A percentile compares a stretch with the other conserved stretches of the same genome.
Conservation (phyloP, 2,329 filamentous ascomycete genomes). For the Pseudogymnoascus sp. region DNA sequence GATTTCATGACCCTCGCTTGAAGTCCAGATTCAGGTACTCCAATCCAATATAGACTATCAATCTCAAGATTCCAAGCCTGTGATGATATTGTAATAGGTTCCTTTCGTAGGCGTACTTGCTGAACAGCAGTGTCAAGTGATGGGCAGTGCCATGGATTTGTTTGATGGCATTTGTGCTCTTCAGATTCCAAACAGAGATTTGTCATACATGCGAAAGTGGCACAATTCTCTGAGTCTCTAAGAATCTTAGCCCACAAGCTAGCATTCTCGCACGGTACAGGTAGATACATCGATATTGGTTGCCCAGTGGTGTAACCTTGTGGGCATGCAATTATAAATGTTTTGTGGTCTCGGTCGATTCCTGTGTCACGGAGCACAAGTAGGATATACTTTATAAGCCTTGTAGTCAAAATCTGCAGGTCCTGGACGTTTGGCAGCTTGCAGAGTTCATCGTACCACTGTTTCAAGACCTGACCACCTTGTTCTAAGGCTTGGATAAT, state of each 20-base stretch:
- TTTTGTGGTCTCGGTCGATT: constrained; percentile 9
- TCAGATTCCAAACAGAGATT: constrained; percentile 13
- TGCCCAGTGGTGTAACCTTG: background rate
- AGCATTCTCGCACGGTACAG: constrained; percentile 13
- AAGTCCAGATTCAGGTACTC: constrained; percentile 11
- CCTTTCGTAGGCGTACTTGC: background rate
- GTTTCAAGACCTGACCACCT: background rate
- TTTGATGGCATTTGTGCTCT: constrained; percentile 10
- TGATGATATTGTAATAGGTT: background rate
- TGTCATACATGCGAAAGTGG: constrained; percentile 19
- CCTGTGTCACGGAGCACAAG: constrained; percentile 15
- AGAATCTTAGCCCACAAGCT: constrained; percentile 18
- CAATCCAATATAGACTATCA: constrained; percentile 12
- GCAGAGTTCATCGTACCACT: constrained; percentile 10
- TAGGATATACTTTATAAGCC: constrained; percentile 14
- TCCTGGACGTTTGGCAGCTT: background rate
- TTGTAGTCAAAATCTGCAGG: background rate
- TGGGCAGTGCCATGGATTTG: constrained; percentile 5
- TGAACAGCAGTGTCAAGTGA: constrained; percentile 12
- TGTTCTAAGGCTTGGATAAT: constrained; percentile 9
- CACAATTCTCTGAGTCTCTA: constrained; percentile 18
- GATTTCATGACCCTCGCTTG: constrained; percentile 10
- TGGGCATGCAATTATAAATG: constrained; percentile 13
- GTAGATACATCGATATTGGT: constrained; percentile 9
- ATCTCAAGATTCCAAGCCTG: constrained; percentile 7